phyloP scores from a whole-genome alignment of 2,329 filamentous ascomycete genomes.

The Hypoxylon sp. region DNA sequence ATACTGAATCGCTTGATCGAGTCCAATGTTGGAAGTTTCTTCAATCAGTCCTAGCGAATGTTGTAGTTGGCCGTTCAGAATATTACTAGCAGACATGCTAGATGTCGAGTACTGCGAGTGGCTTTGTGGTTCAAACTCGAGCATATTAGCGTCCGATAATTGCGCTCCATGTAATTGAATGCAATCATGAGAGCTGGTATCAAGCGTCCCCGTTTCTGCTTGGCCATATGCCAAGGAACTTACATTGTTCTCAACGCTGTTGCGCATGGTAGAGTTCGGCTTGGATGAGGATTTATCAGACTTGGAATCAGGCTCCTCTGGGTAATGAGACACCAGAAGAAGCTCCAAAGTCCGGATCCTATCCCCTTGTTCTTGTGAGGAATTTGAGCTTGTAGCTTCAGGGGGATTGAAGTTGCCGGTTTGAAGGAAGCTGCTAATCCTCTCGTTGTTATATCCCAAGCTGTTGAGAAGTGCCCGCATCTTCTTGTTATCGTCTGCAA shows the following conservation, averaged over 20 bases:
- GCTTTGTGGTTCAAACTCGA: conserved; percentile 1
- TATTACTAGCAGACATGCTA: neutral
- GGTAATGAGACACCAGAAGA: conserved; percentile 13
- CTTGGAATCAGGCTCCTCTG: neutral
- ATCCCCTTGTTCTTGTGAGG: neutral
- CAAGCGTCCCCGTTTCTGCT: neutral
- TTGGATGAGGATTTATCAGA: neutral
- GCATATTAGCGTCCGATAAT: neutral
- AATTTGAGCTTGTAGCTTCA: conserved; percentile 23
- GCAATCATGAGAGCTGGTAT: neutral
- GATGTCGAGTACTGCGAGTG: neutral
- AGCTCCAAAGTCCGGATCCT: conserved; percentile 29
- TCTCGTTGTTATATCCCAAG: conserved; percentile 67
- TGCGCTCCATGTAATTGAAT: neutral
- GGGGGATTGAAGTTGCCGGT: conserved; percentile 8
- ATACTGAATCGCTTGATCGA: neutral
- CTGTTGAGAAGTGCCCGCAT: conserved; percentile 70
- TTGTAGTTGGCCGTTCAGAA: neutral
- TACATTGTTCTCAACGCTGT: neutral
- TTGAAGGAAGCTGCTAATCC: conserved; percentile 38
- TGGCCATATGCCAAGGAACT: neutral
- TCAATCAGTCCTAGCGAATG: neutral
- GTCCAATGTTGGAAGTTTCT: neutral
- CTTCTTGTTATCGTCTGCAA: conserved; percentile 77
- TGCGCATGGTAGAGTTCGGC: neutral